Percentiles rank a stretch among this genome's conserved stretches.
These are phyloP conservation scores for Gonapodya prolifera DNA, from an alignment of 192 early-diverging fungal species.

Conservation along the genomic window DNA sequence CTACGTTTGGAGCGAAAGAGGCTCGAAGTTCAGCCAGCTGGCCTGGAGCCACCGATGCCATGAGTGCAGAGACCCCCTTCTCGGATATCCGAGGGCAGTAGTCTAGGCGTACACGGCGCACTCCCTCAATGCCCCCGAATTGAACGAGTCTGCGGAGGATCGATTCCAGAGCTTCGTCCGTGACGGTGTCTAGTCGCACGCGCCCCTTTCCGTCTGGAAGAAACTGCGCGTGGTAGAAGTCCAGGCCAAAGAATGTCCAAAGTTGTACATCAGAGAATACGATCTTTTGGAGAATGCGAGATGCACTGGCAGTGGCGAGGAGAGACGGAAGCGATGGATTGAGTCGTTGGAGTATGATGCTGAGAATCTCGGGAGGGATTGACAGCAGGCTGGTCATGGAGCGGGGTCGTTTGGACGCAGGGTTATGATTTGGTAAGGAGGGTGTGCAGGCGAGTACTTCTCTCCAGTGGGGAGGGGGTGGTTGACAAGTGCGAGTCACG, in stretches of 20 bases:
- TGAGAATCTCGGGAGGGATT: not conserved
- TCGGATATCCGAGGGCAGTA: not conserved
- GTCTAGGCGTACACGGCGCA: not conserved
- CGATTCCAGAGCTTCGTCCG: not conserved
- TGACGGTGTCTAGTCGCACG: not conserved
- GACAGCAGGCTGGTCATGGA: not conserved
- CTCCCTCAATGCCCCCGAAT: not conserved
- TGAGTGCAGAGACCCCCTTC: not conserved
- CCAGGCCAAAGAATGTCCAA: not conserved
- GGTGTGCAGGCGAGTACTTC: too few species aligned
- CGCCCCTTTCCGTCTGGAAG: not conserved
- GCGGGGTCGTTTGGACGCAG: not conserved
- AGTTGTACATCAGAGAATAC: not conserved
- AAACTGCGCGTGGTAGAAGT: not conserved
- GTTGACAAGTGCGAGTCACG: too few species aligned
- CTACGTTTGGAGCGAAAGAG: not conserved
- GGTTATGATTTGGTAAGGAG: not conserved
- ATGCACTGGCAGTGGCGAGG: not conserved
- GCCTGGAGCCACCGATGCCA: not conserved
- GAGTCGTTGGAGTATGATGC: not conserved
- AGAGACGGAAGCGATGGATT: not conserved
- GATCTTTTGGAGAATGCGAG: not conserved
- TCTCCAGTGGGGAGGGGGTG: too few species aligned
- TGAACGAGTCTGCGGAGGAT: not conserved
- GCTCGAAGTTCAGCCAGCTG: not conserved